Percentiles rank a stretch among this genome's conserved stretches.
These are phyloP conservation scores for Debaryomyces maramus DNA, from an alignment of 805 yeast genomes.

Conservation along the genomic window DNA sequence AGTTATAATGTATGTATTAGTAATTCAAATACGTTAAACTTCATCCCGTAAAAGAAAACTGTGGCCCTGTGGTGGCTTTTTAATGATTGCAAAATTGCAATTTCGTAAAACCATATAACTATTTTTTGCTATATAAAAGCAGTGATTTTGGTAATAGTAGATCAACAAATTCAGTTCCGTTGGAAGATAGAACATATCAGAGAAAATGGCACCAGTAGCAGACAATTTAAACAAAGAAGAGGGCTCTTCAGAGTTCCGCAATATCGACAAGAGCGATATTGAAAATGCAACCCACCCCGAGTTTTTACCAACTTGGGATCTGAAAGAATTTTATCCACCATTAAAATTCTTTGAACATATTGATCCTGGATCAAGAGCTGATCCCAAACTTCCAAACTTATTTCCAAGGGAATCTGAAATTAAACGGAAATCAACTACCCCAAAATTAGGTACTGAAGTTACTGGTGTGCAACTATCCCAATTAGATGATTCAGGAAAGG, in stretches of 20 bases:
- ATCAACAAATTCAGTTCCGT: no score
- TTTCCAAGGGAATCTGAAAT: conserved; percentile 36
- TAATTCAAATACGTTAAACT: no score
- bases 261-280: conserved; percentile 13
- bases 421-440: conserved; percentile 48
- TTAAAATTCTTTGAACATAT: conserved; percentile 51
- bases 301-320: conserved; percentile 33
- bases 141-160: no score
- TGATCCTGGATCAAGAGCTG: conserved; percentile 63
- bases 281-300: conserved; percentile 22
- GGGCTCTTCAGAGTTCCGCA: conserved; percentile 2
- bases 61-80: no score
- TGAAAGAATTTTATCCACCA: conserved; percentile 46
- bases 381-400: conserved; percentile 50
- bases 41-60: no score
- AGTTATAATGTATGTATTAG: no score
- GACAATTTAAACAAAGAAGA: no score
- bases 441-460: conserved; percentile 71
- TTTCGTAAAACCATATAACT: no score
- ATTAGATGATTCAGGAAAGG: conserved; percentile 53
- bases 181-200: no score
- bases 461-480: conserved; percentile 57
- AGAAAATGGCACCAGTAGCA: no score
- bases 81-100: no score
- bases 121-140: no score